Base-by-base conservation (phyloP, 306 rosid species). In the Argentina anserina region DNA sequence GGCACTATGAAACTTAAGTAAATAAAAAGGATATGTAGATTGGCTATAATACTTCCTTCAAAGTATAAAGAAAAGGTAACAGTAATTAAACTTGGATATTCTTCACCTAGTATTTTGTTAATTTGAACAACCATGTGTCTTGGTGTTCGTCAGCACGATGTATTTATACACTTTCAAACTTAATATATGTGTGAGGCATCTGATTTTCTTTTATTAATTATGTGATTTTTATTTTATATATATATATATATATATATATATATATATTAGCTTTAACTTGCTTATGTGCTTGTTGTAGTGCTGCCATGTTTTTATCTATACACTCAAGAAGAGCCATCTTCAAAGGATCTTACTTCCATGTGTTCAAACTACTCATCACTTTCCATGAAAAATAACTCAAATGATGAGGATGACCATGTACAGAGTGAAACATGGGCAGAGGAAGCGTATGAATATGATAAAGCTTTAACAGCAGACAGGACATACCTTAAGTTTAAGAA, bases 401-500 rank as follows among this genome's bases (percentile, higher is more conserved):
- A 26, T 72, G 81, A 69, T 69, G 74, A 9, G 26, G 87, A 84
- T 52, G 89, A 87, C 45, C 74, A 67, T 70, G 65, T 49, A 68
- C 79, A 84, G 73, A 90, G 87, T 53, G 96, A 83, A 81, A 63
- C 77, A 1, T 91, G 97, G 97, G 89, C 79, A 23, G 88, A 81
- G 50, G 98, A 93, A 76, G 80, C 74, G 0, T 90, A 89, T 78
- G 98, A 89, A 76, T 86, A 93, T 84, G 98, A 90, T 81, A 86
- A 82, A 86, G 92, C 97, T 52, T 82, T 90, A 87, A 81, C 83
- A 42, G 96, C 90, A 47, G 96, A 90, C 78, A 85, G 98, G 77
- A 85, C 86, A 47, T 93, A 87, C 88, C 90, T 93, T 60, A 90
- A 93, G 88, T 93, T 93, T 82, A 89, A 86, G 86, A 91, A 91